Percentiles rank a stretch among this genome's conserved stretches.
Conservation (phyloP, 352 stramenopile species). For the Phytophthora litchii region DNA sequence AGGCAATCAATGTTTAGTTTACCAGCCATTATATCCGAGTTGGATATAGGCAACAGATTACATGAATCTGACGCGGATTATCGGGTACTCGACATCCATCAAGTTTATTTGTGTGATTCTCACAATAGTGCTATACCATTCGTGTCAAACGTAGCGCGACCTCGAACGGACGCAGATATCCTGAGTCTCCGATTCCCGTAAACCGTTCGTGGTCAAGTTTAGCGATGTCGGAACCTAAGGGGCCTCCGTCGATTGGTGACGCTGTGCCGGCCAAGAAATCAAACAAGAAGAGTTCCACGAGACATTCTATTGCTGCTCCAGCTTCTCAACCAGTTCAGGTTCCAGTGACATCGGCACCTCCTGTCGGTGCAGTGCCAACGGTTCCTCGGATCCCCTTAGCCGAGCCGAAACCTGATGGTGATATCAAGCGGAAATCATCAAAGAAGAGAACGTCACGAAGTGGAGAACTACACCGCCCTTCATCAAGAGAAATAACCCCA, state of each 20-base stretch:
- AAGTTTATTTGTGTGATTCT: conserved; percentile 45
- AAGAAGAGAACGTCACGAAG: conserved; percentile 51
- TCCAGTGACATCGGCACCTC: conserved; percentile 13
- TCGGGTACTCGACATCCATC: conserved; percentile 49
- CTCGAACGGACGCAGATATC: conserved; percentile 14
- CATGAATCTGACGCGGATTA: conserved; percentile 43
- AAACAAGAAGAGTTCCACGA: conserved; percentile 44
- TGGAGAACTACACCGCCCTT: conserved; percentile 3
- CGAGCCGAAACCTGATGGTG: conserved; percentile 45
- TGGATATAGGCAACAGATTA: conserved; percentile 43
- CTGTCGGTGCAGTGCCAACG: conserved; percentile 25
- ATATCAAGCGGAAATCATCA: conserved; percentile 40
- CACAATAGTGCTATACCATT: too few species aligned
- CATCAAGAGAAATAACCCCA: conserved; percentile 7
- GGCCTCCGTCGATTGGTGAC: conserved; percentile 11
- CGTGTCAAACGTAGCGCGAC: conserved; percentile 9
- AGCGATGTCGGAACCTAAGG: conserved; percentile 50
- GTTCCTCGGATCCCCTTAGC: conserved; percentile 53
- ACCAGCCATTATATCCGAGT: too few species aligned
- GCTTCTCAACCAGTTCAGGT: conserved; percentile 17
- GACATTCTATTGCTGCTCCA: conserved; percentile 15
- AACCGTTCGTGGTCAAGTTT: conserved; percentile 2
- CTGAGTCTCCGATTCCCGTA: not conserved
- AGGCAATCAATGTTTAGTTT: too few species aligned
- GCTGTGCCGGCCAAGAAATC: conserved; percentile 26